Base-by-base conservation (phyloP, 768 basidiomycete species). In the Boletales sp. region DNA sequence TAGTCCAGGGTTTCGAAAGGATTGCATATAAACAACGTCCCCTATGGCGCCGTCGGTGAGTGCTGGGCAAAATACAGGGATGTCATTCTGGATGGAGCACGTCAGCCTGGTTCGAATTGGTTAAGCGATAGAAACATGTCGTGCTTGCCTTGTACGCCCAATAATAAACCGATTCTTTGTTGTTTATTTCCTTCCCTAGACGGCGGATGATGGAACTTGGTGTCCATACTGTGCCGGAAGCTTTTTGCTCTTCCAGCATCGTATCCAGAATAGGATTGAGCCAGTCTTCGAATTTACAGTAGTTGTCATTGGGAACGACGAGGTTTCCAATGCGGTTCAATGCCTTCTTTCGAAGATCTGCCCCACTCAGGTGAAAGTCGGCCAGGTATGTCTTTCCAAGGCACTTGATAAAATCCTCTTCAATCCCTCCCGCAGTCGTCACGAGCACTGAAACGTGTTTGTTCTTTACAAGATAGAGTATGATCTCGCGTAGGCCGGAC, bases 251-350 rank as follows among this genome's bases (percentile, higher is more conserved):
- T 10, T 73, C 79, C 29, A 97, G 79, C 91, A 99, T 91, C 27
- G 74, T 64, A 63, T 98, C 87, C 36, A 99, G 79, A 48, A 97
- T 90, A 2, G 97, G 97, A 18, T 83, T 84, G n/a, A 98, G 80
- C 97, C 97, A 99, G 66, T 98, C 95, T 70, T 99, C 97, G 59
- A 98, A 99, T 62, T 90, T 87, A 83, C 97, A 98, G 69, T 99
- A 99, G 66, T 98, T 98, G 60, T 97, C 92, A 64, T 99, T 99
- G 4, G 97, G 97, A 2, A 99, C 83, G 50, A 99, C 73, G 39
- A 99, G 81, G 63, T 99, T 99, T 30, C 97, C 97, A 53, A 98
- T 93, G 32, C 97, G 83, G 61, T 99, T 99, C 79, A 99, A 83
- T n/a, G 97, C 97, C 52, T 81, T 80, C 63, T 76, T 84, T 39